Evolutionary conservation across 1,284 basidiomycete genomes (phyloP).

Genomic region (Sporisorium graminicola): DNA sequence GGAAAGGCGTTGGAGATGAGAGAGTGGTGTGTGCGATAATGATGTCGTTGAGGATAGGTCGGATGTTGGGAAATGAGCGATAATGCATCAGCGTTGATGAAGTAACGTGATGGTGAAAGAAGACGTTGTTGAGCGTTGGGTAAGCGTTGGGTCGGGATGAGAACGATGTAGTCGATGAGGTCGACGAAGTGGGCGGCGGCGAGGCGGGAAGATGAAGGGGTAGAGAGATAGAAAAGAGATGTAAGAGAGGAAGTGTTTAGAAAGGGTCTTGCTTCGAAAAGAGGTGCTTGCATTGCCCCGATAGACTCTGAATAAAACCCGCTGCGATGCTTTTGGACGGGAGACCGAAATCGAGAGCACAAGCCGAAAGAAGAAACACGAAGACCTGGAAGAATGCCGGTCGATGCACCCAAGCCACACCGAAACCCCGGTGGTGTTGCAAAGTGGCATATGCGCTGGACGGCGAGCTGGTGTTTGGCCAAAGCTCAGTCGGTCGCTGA

Average conservation of each 20-base stretch:
- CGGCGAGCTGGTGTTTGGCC: background rate
- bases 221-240: slow-evolving; percentile 36
- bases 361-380: background rate
- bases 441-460: background rate
- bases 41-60: background rate
- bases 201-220: slow-evolving; percentile 23
- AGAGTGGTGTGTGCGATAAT: background rate
- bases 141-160: background rate
- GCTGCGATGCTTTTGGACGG: background rate
- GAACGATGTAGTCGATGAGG: background rate
- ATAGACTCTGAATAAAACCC: slow-evolving; percentile 10
- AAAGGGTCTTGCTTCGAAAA: slow-evolving; percentile 16
- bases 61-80: no score
- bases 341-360: background rate
- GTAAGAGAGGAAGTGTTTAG: slow-evolving; percentile 50
- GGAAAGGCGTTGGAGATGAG: background rate
- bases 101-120: background rate
- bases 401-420: background rate
- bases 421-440: background rate
- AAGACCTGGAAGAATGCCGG: background rate
- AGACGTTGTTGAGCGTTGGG: background rate
- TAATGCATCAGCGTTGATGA: background rate
- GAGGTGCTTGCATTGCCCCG: slow-evolving; percentile 18
- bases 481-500: background rate
- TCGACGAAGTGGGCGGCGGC: background rate